Base-by-base conservation (phyloP, 371 early-diverging fungal species). In the Thermomucor indicae-seudaticae region DNA sequence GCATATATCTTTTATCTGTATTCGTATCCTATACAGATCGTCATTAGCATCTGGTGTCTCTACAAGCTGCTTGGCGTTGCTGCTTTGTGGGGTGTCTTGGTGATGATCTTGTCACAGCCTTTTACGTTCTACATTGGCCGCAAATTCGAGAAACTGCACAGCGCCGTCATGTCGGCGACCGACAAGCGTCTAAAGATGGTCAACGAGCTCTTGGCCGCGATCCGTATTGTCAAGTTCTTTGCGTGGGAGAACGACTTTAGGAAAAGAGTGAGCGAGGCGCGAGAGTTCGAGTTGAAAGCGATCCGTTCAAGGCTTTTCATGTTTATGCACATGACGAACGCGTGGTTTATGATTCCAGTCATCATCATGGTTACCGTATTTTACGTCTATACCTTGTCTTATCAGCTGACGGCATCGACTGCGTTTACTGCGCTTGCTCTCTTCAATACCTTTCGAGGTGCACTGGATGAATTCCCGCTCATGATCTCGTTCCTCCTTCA, bases 141-240 rank as follows among this genome's bases (percentile, higher is more conserved):
- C 24, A 69, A 63, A 23, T 73, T 83, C 43, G 55, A 82, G 48
- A 64, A 55, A 30, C 48, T 67, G 43, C 82, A 86, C 51, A 57
- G 63, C 20, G 47, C 58, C 2, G 70, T 83, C 39, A 81, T 78
- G 79, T 55, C 70, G 8, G 71, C 80, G 39, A 82, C 84, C 31
- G 89, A 89, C 32, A 75, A 72, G 23, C 78, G 82, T 32, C 62
- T 89, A 46, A 76, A 81, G n/a, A 64, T 78, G 51, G 70, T 88
- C 47, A 86, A 81, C 23, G 89, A 89, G 53, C 70, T 88, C 56
- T 58, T 89, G 41, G 60, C 70, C 38, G 89, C 87, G 12, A 89
- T 90, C 40, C 82, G 86, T 29, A 84, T 89, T 8, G 80, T 90
- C 51, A 90, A 90, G 56, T 81, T 90, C 55, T 90, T 89, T 74